Base-by-base conservation (phyloP, 1,284 basidiomycete species). In the Puccinia sorghi region DNA sequence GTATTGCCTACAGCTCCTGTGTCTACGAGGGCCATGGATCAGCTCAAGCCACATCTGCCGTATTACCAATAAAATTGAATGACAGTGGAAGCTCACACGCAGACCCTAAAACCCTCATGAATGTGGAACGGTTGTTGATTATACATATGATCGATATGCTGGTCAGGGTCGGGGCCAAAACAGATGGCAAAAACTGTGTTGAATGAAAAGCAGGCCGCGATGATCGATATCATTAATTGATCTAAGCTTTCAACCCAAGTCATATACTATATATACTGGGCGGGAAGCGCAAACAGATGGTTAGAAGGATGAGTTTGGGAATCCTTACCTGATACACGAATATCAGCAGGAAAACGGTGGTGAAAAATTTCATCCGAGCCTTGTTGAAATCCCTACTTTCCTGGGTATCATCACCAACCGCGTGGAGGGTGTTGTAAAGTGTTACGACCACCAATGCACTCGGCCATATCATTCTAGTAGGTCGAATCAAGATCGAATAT, bases 381-480 rank as follows among this genome's bases (percentile, higher is more conserved):
- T 59, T 48, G 20, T 22, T 67, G 41, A 67, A 64, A 11, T 76
- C 66, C 32, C 54, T 39, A 25, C 73, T 52, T 37, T 76, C 73
- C n/a, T 52, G 59, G 54, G 73, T 67, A 66, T 69, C 63, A 22
- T 50, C 64, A 7, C 63, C 73, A 37, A 76, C 73, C 4, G 75
- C 67, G 79, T 82, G 84, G 2, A 85, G 81, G 0, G 84, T 85
- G 52, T 85, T 83, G 80, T 85, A 85, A 73, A 85, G 83, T 17
- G 84, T 84, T 13, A 85, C 81, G 1, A 83, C 81, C 15, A 85
- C 85, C 17, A 86, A 80, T 15, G 84, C 80, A 54, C 81, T 77
- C 1, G 82, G 82, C 76, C 82, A 84, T 37, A 85, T 72, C 84
- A 84, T 84, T 25, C 81, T 81, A 4, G 83, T 82, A 3, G 84